These are phyloP conservation scores for Blastosporella zonata DNA, from an alignment of 1,284 basidiomycete species.

Conservation along the genomic window DNA sequence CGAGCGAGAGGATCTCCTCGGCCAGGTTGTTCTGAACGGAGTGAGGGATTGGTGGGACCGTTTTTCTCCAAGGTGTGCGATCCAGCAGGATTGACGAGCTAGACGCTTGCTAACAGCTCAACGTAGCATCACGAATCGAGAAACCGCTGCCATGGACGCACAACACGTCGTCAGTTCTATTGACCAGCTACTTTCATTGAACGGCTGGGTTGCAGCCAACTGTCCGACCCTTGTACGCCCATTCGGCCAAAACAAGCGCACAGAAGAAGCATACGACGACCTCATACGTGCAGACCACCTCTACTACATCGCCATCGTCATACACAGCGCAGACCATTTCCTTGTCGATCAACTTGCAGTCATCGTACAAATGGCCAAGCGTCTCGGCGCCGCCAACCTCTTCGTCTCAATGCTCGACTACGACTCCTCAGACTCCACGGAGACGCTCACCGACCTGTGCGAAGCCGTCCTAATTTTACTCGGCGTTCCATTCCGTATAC, in stretches of 20 bases:
- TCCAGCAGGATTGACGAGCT: background rate
- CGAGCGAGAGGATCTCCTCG: constrained; percentile 77
- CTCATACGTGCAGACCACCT: constrained; percentile 77
- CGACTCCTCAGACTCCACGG: constrained; percentile 88
- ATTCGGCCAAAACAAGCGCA: constrained; percentile 77
- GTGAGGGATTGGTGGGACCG: constrained; percentile 86
- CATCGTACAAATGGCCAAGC: constrained; percentile 89
- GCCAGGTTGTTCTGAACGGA: constrained; percentile 72
- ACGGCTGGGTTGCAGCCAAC: constrained; percentile 98
- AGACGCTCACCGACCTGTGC: constrained; percentile 87
- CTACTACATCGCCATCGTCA: constrained; percentile 92
- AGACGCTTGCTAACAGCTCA: background rate
- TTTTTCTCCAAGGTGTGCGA: constrained; percentile 82
- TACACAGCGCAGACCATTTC: constrained; percentile 97
- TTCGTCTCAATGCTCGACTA: constrained; percentile 98
- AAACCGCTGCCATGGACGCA: constrained; percentile 84
- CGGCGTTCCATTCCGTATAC: constrained; percentile 87
- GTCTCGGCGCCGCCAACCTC: constrained; percentile 81
- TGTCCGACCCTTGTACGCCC: constrained; percentile 89
- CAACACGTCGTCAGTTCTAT: constrained; percentile 85
- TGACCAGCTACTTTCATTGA: constrained; percentile 86
- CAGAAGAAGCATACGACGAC: constrained; percentile 85
- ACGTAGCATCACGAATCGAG: constrained; percentile 70
- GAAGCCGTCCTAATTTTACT: constrained; percentile 90
- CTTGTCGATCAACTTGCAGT: constrained; percentile 94